phyloP scores from a whole-genome alignment of 331 rosid species.

The Rhamnella rubrinervis region DNA sequence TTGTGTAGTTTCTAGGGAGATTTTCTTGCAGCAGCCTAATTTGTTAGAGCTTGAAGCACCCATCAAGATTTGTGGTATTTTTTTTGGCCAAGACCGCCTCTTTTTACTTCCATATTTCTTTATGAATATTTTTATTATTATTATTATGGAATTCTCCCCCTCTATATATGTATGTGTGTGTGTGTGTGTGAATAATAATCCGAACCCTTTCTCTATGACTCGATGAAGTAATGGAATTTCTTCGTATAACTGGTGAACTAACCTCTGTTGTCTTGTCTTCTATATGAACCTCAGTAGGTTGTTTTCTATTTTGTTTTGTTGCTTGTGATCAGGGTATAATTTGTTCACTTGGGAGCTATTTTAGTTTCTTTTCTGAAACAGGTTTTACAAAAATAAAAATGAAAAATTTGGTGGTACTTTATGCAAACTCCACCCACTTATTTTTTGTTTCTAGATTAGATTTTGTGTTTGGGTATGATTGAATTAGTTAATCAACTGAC shows the following conservation, averaged over 20 bases:
- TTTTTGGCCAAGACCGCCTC: background rate
- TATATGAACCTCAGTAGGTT: background rate
- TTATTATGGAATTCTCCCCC: background rate
- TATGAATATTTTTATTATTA: background rate
- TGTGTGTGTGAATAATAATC: background rate
- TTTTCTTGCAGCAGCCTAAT: constrained; percentile 83
- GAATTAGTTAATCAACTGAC: background rate
- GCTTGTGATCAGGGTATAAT: background rate
- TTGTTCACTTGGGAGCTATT: background rate
- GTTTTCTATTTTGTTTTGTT: background rate
- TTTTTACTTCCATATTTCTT: background rate
- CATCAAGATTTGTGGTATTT: constrained; percentile 88
- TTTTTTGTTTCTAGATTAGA: background rate
- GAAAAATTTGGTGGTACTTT: background rate
- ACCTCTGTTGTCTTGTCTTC: background rate
- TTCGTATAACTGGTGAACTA: no score
- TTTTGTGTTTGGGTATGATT: background rate
- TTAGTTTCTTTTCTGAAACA: background rate
- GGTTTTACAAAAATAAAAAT: background rate
- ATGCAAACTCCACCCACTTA: background rate
- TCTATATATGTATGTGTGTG: no score
- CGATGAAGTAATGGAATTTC: background rate
- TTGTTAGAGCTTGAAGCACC: constrained; percentile 89
- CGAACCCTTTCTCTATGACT: background rate
- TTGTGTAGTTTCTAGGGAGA: constrained; percentile 60